Conservation (phyloP, 2,329 filamentous ascomycete species). For the Torrubiella hemipterigena region DNA sequence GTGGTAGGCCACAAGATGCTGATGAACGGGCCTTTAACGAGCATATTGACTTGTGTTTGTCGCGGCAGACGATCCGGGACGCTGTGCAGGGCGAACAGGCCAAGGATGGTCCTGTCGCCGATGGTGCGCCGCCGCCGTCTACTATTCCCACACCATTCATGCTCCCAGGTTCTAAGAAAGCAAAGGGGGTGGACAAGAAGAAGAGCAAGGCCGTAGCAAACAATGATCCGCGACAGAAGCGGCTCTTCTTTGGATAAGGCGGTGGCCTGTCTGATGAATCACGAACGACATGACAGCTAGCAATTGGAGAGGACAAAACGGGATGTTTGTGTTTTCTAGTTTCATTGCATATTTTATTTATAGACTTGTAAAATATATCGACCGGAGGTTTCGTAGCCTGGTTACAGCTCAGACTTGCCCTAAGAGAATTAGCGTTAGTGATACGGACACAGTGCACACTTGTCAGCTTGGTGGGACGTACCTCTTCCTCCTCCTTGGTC, state of each 20-base stretch:
- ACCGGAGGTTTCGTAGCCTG: neutral
- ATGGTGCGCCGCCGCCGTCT: no score
- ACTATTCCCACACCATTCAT: constrained; percentile 12
- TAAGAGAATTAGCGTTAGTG: constrained; percentile 3
- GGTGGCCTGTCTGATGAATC: neutral
- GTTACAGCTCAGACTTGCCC: neutral
- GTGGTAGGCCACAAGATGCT: constrained; percentile 59
- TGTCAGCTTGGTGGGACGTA: constrained; percentile 23
- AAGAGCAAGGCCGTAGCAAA: constrained; percentile 3
- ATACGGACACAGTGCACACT: constrained; percentile 4
- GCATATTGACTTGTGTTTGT: constrained; percentile 88
- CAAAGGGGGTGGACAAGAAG: constrained; percentile 11
- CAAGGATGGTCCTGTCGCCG: constrained; percentile 2
- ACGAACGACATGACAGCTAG: no score
- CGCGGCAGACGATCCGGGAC: constrained; percentile 73
- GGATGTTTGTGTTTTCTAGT: no score
- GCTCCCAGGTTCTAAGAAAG: constrained; percentile 24
- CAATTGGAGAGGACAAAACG: no score
- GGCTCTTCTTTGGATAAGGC: neutral
- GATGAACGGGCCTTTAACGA: constrained; percentile 74
- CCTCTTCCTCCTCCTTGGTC: constrained; percentile 21
- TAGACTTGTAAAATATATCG: neutral
- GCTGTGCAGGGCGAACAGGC: constrained; percentile 48
- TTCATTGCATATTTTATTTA: no score
- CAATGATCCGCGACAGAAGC: constrained; percentile 16